phyloP scores from a whole-genome alignment of 2,329 filamentous ascomycete species.

The Aspergillus latus region DNA sequence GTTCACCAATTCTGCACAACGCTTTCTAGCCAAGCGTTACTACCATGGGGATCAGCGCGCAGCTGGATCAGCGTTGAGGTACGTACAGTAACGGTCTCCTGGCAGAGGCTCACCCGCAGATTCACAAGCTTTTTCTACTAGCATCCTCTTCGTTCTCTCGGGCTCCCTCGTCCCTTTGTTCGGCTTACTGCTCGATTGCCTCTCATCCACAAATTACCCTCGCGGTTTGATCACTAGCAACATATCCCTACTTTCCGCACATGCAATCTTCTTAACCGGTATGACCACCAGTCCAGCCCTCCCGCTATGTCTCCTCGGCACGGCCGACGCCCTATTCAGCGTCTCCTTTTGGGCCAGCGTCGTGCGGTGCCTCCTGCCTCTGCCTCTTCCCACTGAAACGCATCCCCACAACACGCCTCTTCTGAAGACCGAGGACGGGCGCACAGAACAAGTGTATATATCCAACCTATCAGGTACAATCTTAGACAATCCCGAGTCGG shows the following conservation, averaged over 20 bases:
- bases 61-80: slow-evolving; percentile 6
- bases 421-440: background rate
- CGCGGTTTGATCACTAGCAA: background rate
- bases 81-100: background rate
- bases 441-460: background rate
- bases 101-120: background rate
- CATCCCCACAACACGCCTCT: background rate
- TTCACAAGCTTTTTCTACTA: background rate
- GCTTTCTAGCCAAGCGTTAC: slow-evolving; percentile 4
- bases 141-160: background rate
- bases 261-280: background rate
- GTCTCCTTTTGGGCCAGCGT: slow-evolving; percentile 7
- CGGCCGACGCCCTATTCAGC: background rate
- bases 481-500: background rate
- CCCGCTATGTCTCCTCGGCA: background rate
- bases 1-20: slow-evolving; percentile 11
- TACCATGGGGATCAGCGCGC: slow-evolving; percentile 2
- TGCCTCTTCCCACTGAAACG: background rate
- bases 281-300: background rate
- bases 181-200: slow-evolving; percentile 1
- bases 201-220: background rate
- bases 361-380: background rate
- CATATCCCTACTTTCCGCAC: background rate
- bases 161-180: background rate
- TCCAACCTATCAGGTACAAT: background rate